Base-by-base conservation (phyloP, 2,329 filamentous ascomycete genomes). In the Colletotrichum eleusines region DNA sequence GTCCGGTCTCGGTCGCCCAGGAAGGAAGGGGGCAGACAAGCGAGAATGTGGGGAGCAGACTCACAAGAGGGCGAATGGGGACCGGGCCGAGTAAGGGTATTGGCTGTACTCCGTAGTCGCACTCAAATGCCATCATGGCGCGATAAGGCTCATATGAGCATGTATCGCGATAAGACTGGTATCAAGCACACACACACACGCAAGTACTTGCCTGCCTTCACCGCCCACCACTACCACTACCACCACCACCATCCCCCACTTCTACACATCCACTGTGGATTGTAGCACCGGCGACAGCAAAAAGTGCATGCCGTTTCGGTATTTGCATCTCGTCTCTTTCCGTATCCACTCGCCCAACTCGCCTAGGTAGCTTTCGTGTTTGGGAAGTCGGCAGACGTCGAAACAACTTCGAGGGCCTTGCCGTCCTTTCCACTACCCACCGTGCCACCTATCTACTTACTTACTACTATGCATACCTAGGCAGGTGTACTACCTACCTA, bases 131-230 rank as follows among this genome's bases (percentile, higher is more conserved):
- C 64, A 73, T 72, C 71, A 73, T 73, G 69, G 55, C 71, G 69
- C 71, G 71, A 73, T 73, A 73, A 73, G 71, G 63, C 63, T 61
- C 69, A 72, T n/a, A n/a, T n/a, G n/a, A n/a, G n/a, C n/a, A n/a
- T 61, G 44, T 69, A 68, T 69, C 69, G 50, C 69, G 69, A 72
- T 72, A 72, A 72, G 69, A 50, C 65, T n/a, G 50, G 44, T 8
- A 48, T 2, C 51, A 7, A 35, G 51, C 31, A 54, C 31, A 8
- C 31, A 14, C 16, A 6, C 1, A 3, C 3, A 14, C 16, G 2
- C 1, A 3, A 1, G 40, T 2, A 40, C 28, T 42, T 40, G 14
- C 28, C 31, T 38, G n/a, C 35, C 12, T 53, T 50, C 46, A 63
- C 46, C 46, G 46, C 60, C 60, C 60, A 62, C 46, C 46, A n/a